Base-by-base conservation (phyloP, 176 grass and related monocot species). In the Leersia perrieri region DNA sequence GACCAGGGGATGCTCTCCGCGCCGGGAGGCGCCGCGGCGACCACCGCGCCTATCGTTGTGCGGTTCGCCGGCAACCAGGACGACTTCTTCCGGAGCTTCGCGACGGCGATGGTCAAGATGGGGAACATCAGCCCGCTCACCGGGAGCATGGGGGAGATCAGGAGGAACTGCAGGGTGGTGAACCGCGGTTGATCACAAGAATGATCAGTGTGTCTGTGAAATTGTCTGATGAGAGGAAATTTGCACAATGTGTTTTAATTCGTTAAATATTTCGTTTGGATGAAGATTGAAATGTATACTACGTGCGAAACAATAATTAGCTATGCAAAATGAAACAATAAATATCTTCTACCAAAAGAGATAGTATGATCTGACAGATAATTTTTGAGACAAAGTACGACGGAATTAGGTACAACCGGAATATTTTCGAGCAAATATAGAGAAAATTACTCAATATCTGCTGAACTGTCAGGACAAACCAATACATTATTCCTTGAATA, bases 61-160 rank as follows among this genome's bases (percentile, higher is more conserved):
- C 65, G 33, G 25, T 98, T 85, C 65, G 95, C 95, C 0, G 38
- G 18, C 39, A 86, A 69, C 82, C 90, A 93, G 78, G 28, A 8
- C 27, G 36, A 72, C 14, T 95, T 98, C 83, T 98, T 98, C 49
- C 20, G 45, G 9, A 93, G 74, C 75, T 98, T 98, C 60, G 86
- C 73, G 0, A 67, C 49, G 4, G 88, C 86, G 7, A 98, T 98
- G 92, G 86, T 87, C 86, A 95, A 91, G 61, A 98, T 98, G 94
- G 91, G 89, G 1, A 97, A 92, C 83, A 92, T 94, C 49, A 34
- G 38, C 47, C 75, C 89, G 1, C 42, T 90, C 3, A 90, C 94
- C 0, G 91, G 91, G 58, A 79, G 28, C 49, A 16, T 64, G 15
- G 89, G 91, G 8, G 87, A 97, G 85, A 82, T 94, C 58, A 92